Base-by-base conservation (phyloP, 805 yeast species). In the Metschnikowia borealis region DNA sequence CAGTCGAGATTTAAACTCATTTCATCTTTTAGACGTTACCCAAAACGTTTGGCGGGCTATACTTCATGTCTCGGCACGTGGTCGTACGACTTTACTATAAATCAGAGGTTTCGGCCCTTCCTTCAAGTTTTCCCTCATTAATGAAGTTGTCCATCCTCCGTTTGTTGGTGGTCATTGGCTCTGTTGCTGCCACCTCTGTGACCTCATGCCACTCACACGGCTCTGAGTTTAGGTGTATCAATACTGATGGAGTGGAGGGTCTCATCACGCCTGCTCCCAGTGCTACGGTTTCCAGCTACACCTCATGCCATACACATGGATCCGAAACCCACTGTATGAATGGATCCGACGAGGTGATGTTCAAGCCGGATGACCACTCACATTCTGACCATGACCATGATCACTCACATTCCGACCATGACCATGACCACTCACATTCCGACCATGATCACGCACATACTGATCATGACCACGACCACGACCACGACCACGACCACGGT, bases 121-220 rank as follows among this genome's bases (percentile, higher is more conserved):
- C 4, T 26, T 26, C 29, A 5, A 26, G 5, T 26, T 26, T 1
- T 26, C 29, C 29, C 11, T 8, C 11, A 26, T 8, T 11, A 26
- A 42, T 42, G 45, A 42, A 42, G 15, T 41, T 41, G 15, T 21
- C n/a, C 15, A 6, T 15, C 2, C 21, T 39, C 43, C 17, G 15
- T 33, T 20, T 23, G 6, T 44, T 44, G 39, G 7, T 35, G 15
- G 15, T 23, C n/a, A 15, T 23, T 20, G 39, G 39, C n/a, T 14
- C 46, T 17, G 48, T 32, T 7, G 32, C n/a, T 8, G 47, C 40
- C 17, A 23, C 17, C 20, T 44, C 51, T 17, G 33, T 49, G 26
- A 45, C 49, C 11, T 41, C 40, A 11, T 49, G 52, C 46, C 52
- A 49, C 15, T 33, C 14, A 3, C 49, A 45, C 33, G 52, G 45